Conservation (phyloP, 1,284 basidiomycete species). For the Pisolithus thermaeus region DNA sequence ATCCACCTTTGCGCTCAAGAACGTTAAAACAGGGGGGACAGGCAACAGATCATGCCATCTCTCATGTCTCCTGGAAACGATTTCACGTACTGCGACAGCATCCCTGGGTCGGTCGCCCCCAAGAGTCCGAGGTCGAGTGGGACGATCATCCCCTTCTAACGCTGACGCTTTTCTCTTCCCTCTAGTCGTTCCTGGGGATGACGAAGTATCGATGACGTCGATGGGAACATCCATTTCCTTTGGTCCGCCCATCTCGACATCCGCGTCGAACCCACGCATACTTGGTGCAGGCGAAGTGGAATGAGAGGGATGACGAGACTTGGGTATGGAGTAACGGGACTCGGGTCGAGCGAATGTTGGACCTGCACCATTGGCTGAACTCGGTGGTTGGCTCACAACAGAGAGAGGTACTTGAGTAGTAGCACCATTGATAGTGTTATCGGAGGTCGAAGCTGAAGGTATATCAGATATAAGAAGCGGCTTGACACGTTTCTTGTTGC, state of each 20-base stretch:
- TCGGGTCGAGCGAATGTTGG: slow-evolving; percentile 6
- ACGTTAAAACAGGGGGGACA: slow-evolving; percentile 53
- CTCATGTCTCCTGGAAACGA: slow-evolving; percentile 28
- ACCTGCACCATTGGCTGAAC: neutral
- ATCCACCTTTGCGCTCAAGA: slow-evolving; percentile 53
- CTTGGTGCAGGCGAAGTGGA: slow-evolving; percentile 24
- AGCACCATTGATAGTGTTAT: slow-evolving; percentile 9
- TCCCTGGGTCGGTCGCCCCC: slow-evolving; percentile 65
- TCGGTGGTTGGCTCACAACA: neutral
- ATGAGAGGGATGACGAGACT: slow-evolving; percentile 15
- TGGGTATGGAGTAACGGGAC: slow-evolving; percentile 15
- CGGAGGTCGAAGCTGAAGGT: slow-evolving; percentile 31
- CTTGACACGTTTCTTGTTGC: slow-evolving; percentile 64
- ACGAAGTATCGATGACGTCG: slow-evolving; percentile 24
- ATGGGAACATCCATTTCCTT: slow-evolving; percentile 33
- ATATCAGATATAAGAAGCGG: slow-evolving; percentile 38
- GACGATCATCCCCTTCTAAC: slow-evolving; percentile 40
- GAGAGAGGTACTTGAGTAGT: neutral
- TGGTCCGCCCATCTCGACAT: slow-evolving; percentile 24
- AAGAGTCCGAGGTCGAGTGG: slow-evolving; percentile 54
- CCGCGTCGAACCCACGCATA: slow-evolving; percentile 28
- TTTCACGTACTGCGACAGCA: slow-evolving; percentile 42
- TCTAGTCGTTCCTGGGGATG: slow-evolving; percentile 21
- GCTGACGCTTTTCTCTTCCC: slow-evolving; percentile 48
- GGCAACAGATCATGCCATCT: slow-evolving; percentile 34